Base-by-base conservation (phyloP, 768 basidiomycete genomes). In the Boletus rubropictus region DNA sequence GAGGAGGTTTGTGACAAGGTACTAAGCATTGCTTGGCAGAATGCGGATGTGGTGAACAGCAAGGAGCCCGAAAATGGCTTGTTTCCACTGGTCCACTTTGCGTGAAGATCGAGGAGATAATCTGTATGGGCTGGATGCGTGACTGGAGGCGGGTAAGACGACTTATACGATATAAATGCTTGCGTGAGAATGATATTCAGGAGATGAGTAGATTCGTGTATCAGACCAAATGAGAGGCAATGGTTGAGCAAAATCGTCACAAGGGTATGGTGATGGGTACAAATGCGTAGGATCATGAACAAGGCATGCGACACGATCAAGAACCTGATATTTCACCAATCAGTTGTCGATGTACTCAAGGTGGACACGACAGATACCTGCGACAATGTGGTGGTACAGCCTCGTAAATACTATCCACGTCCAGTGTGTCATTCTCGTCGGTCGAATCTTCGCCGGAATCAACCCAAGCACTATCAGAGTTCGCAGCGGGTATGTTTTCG, bases 291-390 rank as follows among this genome's bases (percentile, higher is more conserved):
- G 12, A 79, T 67, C 24, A 80, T 58, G 20, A 67, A 69, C 7
- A 82, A 59, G 8, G 80, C 76, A 56, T 84, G 79, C 0, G 79
- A 72, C 4, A 77, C 56, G 17, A 82, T 53, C 17, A 76, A 67
- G 56, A 67, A 74, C 39, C 80, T 82, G 34, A 10, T 17, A 7
- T 28, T 28, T 20, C 21, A 40, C 18, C 21, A 7, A 42, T 60
- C 39, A 52, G 34, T 39, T 39, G 36, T 17, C 34, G 39, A 33
- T 20, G 20, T n/a, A 48, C 66, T 47, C 2, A 9, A 9, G 20
- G 22, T 41, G 8, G n/a, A 50, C n/a, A 10, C 14, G 21, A 56
- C 28, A 39, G 31, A 46, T 56, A 81, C 82, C 72, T 71, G 49
- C 81, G 72, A 59, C 73, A 74, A 25, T 73, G 68, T n/a, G 63